Percentiles rank a stretch among this genome's conserved stretches.
phyloP scores from a whole-genome alignment of 208 protist species.

The Leishmania lainsoni region DNA sequence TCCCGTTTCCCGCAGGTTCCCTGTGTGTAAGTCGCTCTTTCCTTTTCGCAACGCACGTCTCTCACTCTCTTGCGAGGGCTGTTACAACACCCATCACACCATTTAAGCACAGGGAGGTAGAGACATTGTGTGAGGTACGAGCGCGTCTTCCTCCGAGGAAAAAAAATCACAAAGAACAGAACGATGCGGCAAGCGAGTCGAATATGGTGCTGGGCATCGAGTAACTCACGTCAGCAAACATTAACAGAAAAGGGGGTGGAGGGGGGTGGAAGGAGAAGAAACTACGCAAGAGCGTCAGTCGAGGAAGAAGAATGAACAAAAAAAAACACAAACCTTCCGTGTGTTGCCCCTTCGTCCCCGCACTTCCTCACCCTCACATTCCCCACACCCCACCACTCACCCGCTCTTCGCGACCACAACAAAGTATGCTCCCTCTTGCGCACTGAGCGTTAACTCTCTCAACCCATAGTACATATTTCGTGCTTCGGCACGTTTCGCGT shows the following conservation, averaged over 20 bases:
- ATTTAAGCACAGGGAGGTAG: not conserved
- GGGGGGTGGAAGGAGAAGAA: not conserved
- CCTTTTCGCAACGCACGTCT: not conserved
- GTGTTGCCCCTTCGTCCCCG: not conserved
- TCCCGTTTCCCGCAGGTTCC: not conserved
- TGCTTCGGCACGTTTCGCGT: not conserved
- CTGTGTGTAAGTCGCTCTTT: not conserved
- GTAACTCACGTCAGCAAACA: not conserved
- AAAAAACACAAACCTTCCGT: not conserved
- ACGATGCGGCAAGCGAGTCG: not conserved
- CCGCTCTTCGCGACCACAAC: not conserved
- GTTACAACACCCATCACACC: not conserved
- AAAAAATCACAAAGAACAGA: not conserved
- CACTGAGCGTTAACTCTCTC: not conserved
- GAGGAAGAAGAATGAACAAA: not conserved
- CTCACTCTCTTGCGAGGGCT: conserved; percentile 6
- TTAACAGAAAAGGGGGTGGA: conserved; percentile 1
- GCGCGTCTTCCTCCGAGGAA: not conserved
- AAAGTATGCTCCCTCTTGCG: not conserved
- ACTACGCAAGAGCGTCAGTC: not conserved
- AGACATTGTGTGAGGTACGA: not conserved
- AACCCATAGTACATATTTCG: not conserved
- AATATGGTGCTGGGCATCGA: not conserved
- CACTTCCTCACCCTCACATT: not conserved
- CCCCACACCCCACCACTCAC: not conserved